These are phyloP conservation scores for Elsinoe batatas DNA, from an alignment of 2,329 filamentous ascomycete genomes.

Conservation along the genomic window DNA sequence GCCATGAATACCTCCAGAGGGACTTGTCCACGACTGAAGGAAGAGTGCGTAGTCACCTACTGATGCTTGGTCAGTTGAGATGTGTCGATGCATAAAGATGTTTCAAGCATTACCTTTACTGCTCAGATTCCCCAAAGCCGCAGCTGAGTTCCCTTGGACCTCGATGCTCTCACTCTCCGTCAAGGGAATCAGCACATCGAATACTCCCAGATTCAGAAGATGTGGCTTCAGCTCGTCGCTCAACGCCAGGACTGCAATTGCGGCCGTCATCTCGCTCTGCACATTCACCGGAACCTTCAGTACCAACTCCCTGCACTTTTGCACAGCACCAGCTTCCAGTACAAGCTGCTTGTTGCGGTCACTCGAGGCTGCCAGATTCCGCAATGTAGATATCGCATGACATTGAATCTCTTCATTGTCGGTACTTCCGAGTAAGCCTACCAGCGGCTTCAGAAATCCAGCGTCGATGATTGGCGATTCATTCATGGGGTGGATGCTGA, in stretches of 20 bases:
- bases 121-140: conserved; percentile 87
- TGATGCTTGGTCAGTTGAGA: conserved; percentile 30
- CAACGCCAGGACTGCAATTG: conserved; percentile 87
- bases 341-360: conserved; percentile 98
- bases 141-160: conserved; percentile 95
- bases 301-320: conserved; percentile 97
- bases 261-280: conserved; percentile 99
- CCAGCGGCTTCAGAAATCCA: conserved; percentile 85
- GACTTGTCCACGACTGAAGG: conserved; percentile 84
- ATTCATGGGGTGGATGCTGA: conserved; percentile 94
- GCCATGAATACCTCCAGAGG: conserved; percentile 87
- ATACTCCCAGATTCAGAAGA: conserved; percentile 82
- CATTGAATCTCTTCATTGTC: conserved; percentile 99
- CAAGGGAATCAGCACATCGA: conserved; percentile 89
- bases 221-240: conserved; percentile 94
- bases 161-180: conserved; percentile 95
- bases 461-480: conserved; percentile 98
- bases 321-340: conserved; percentile 87
- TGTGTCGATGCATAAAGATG: conserved; percentile 20
- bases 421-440: conserved; percentile 86
- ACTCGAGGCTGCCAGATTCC: conserved; percentile 91
- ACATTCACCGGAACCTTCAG: conserved; percentile 87
- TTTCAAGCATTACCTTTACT: conserved; percentile 64
- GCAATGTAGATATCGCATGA: conserved; percentile 91
- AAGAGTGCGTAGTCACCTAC: conserved; percentile 97